These are phyloP conservation scores for Nitzschia putrida DNA, from an alignment of 108 stramenopile species.

Conservation along the genomic window DNA sequence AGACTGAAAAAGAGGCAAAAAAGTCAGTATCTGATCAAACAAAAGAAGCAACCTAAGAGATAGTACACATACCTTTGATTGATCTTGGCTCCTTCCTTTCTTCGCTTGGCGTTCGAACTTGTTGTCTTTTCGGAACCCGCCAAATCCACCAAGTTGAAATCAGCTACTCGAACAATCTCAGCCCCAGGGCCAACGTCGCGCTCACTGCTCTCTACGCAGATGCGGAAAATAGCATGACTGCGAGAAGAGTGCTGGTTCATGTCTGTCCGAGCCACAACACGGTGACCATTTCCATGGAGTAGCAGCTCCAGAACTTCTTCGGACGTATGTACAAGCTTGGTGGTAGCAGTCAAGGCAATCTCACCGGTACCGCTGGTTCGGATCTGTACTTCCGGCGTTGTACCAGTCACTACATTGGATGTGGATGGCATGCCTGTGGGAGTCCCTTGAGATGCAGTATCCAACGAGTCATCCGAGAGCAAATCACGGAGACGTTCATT, in stretches of 20 bases:
- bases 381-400: slow-evolving; percentile 38
- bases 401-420: background rate
- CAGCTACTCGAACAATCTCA: slow-evolving; percentile 50
- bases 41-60: background rate
- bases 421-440: background rate
- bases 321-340: slow-evolving; percentile 58
- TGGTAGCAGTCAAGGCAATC: slow-evolving; percentile 85
- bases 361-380: slow-evolving; percentile 77
- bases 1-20: slow-evolving; percentile 45
- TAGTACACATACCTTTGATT: slow-evolving; percentile 82
- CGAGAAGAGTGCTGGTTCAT: slow-evolving; percentile 91
- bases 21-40: background rate
- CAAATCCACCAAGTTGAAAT: slow-evolving; percentile 86
- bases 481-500: slow-evolving; percentile 97
- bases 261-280: slow-evolving; percentile 79
- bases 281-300: slow-evolving; percentile 58
- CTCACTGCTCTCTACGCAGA: slow-evolving; percentile 65
- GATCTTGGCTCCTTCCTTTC: slow-evolving; percentile 94
- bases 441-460: slow-evolving; percentile 11
- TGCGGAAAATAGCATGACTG: slow-evolving; percentile 88
- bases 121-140: slow-evolving; percentile 84
- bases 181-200: slow-evolving; percentile 36
- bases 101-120: slow-evolving; percentile 41
- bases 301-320: slow-evolving; percentile 66
- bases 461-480: slow-evolving; percentile 50